phyloP scores from a whole-genome alignment of 345 rosid genomes.

The Dipteronia dyeriana region DNA sequence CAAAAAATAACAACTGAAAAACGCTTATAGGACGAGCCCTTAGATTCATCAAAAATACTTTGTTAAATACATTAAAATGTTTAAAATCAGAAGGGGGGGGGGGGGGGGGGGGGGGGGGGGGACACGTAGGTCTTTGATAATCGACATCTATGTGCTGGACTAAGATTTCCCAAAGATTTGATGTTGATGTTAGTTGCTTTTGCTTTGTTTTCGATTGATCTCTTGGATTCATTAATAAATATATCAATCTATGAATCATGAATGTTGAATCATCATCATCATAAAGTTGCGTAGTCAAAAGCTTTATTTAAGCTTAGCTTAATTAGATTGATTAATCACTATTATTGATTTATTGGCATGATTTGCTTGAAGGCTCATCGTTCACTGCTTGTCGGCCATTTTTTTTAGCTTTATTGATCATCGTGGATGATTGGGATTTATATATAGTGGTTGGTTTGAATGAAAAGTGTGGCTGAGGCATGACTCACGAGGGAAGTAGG shows the following conservation, averaged over 20 bases:
- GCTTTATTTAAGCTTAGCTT: background rate
- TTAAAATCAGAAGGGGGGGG: too few species aligned
- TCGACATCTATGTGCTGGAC: conserved; percentile 26
- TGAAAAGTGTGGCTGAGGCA: background rate
- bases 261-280: background rate
- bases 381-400: background rate
- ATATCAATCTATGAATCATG: too few species aligned
- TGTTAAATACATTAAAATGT: too few species aligned
- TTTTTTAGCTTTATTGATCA: background rate
- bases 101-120: too few species aligned
- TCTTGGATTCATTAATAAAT: too few species aligned
- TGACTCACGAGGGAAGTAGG: background rate
- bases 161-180: conserved; percentile 36
- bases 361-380: background rate
- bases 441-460: background rate
- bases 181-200: conserved; percentile 21
- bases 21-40: too few species aligned
- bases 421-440: too few species aligned
- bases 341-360: background rate
- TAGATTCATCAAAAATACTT: too few species aligned
- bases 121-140: conserved; percentile 25
- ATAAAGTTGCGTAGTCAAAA: background rate
- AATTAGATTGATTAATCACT: background rate
- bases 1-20: too few species aligned
- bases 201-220: background rate